Evolutionary conservation across 2,329 filamentous ascomycete genomes (phyloP), one percentile per base, ranked within the genome.

Genomic region (Cladophialophora psammophila): DNA sequence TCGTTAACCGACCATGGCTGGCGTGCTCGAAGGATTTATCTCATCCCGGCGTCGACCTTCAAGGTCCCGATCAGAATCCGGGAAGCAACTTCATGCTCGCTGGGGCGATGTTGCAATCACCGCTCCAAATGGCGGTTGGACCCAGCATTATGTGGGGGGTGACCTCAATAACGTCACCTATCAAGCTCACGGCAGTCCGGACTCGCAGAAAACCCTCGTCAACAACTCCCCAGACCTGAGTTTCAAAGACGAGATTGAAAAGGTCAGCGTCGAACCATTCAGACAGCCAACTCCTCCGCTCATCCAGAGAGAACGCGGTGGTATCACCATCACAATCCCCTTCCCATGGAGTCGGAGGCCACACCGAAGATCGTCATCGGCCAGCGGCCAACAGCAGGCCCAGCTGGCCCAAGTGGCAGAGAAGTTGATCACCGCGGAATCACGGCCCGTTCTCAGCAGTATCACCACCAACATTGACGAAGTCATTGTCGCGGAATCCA

Each of bases 101-200:
- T 81, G 78, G 76, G 79, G 79, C 3, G 79, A 81, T 70, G 71
- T 74, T 42, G 71, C 77, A 15, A 81, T 81, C 69, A 78, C 76
- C 31, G 77, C 76, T 71, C 79, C 79, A 26, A 79, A 74, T 45
- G 72, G 76, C 45, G 79, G 79, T n/a, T 81, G 79, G 79, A 80
- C 75, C 58, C 68, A 70, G 53, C 68, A 67, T 53, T 64, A 68
- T 34, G 48, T 63, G 1, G 66, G 68, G 7, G 65, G 63, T n/a
- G 66, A 68, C 56, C 13, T 48, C 5, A 54, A 65, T 60, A 64
- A 57, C 13, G 12, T 58, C 8, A 18, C 45, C 52, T 53, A 60
- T 35, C 65, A 68, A 40, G 60, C 64, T 15, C 66, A 68, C 34
- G 68, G 66, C 26, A 70, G 68, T 54, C 68, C 68, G 34, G 68